phyloP scores from a whole-genome alignment of 2,329 filamentous ascomycete species.

The Eutypa lata region DNA sequence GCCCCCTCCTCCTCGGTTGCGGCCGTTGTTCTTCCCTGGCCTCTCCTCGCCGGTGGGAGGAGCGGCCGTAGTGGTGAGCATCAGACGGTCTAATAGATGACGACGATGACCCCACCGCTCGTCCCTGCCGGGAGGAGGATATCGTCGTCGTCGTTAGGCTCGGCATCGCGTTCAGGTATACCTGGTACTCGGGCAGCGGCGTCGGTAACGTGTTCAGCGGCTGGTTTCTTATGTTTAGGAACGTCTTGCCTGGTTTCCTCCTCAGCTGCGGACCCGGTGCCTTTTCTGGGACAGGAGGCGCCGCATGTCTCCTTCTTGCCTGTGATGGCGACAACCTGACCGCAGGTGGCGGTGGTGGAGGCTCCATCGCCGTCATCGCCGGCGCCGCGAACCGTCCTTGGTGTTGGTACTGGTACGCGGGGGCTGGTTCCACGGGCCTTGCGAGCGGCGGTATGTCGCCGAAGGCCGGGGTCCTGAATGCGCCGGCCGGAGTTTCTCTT shows the following conservation, averaged over 20 bases:
- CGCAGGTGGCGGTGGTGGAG: slow-evolving; percentile 5
- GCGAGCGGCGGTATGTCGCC: slow-evolving; percentile 4
- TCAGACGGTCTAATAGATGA: background rate
- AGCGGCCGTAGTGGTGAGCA: background rate
- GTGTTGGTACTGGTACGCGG: slow-evolving; percentile 3
- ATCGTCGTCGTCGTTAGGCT: background rate
- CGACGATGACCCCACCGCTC: background rate
- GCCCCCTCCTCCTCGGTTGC: background rate
- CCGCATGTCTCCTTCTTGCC: background rate
- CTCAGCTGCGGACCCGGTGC: slow-evolving; percentile 3
- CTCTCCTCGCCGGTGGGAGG: background rate
- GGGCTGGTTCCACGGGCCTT: slow-evolving; percentile 6
- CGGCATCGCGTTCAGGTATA: slow-evolving; percentile 15
- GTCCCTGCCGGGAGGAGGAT: too few relatives aligned
- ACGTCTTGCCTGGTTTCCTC: slow-evolving; percentile 4
- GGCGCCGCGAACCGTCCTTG: background rate
- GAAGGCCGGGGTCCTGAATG: background rate
- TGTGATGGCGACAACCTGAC: slow-evolving; percentile 4
- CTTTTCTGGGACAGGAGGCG: background rate
- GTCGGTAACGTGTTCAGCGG: background rate
- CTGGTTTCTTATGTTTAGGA: background rate
- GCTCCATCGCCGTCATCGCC: too few relatives aligned
- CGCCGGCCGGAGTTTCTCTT: background rate
- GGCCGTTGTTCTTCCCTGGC: background rate
- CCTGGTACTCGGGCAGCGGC: slow-evolving; percentile 14